These are phyloP conservation scores for Sporisorium exsertum DNA, from an alignment of 1,284 basidiomycete species.

Conservation along the genomic window DNA sequence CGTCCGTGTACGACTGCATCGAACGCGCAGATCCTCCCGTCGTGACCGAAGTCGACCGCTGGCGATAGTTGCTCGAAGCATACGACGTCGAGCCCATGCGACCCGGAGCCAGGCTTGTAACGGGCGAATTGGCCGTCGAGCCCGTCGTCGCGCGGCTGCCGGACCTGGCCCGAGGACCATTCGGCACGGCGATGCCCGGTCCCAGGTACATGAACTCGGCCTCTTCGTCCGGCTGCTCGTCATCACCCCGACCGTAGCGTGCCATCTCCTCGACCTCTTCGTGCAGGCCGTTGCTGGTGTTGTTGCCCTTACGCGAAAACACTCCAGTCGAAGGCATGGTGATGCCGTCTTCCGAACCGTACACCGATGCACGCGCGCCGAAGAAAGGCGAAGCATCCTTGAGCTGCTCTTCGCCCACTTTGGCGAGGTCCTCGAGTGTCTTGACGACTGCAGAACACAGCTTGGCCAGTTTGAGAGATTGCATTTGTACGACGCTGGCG, in stretches of 20 bases:
- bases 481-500: neutral
- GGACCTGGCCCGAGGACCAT: constrained; percentile 47
- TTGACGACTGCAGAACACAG: constrained; percentile 21
- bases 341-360: constrained; percentile 49
- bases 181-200: constrained; percentile 60
- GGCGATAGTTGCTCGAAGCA: constrained; percentile 31
- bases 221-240: constrained; percentile 31
- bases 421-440: constrained; percentile 31
- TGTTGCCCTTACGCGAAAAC: constrained; percentile 37
- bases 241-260: constrained; percentile 16
- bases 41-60: constrained; percentile 54
- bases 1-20: constrained; percentile 32
- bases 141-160: constrained; percentile 22
- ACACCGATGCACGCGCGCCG: constrained; percentile 54
- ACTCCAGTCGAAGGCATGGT: constrained; percentile 34
- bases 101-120: constrained; percentile 30
- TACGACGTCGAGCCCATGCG: constrained; percentile 15
- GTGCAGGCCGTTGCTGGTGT: constrained; percentile 42
- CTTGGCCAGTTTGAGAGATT: constrained; percentile 21
- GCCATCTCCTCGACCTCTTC: constrained; percentile 47
- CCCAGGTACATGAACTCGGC: constrained; percentile 60
- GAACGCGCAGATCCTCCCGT: constrained; percentile 49
- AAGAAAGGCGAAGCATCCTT: constrained; percentile 41
- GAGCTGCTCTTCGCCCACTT: constrained; percentile 54
- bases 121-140: constrained; percentile 33